Base-by-base conservation (phyloP, 176 grass and related monocot species). In the Carex kokanica region DNA sequence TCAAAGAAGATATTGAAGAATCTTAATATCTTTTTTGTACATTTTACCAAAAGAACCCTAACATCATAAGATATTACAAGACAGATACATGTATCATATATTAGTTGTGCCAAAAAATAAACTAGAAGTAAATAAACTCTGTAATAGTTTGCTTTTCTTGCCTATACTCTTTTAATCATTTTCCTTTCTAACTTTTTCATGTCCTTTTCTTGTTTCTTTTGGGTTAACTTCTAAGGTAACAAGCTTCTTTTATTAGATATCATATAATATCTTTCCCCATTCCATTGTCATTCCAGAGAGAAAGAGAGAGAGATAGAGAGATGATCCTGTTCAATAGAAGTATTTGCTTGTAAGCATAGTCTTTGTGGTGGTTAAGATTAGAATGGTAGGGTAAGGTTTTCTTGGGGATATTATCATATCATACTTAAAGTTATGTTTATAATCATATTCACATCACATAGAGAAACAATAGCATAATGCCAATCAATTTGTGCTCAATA, bases 331-430 rank as follows among this genome's bases (percentile, higher is more conserved):
- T 80, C 20, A 63, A 21, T 63, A 51, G 59, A 20, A 67, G 60
- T 6, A 47, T 82, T 82, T 67, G 60, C 80, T 82, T 82, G 80
- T 31, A 82, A 82, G 80, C 52, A 82, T 82, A 67, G 80, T 66
- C 59, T 67, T 82, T 63, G 32, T 47, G 78, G 38, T 81, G 20
- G 78, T 63, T 81, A 81, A 61, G 57, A 41, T 45, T 60, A 21
- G 56, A 77, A 63, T 21, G 34, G 57, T 63, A 62, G n/a, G 8
- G 55, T 32, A 63, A 63, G 17, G 57, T 63, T 82, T 66, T 82
- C 7, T 66, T 53, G 20, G 38, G 24, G 27, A 82, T 66, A 64
- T 82, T 51, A 55, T 82, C 41, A 80, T 61, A 41, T 80, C 23
- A 79, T 17, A 80, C 52, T 40, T 16, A 78, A 6, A 36, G 18